Percentiles rank a stretch among this genome's conserved stretches.
These are phyloP conservation scores for Galerina marginata DNA, from an alignment of 768 basidiomycete genomes.

Conservation along the genomic window DNA sequence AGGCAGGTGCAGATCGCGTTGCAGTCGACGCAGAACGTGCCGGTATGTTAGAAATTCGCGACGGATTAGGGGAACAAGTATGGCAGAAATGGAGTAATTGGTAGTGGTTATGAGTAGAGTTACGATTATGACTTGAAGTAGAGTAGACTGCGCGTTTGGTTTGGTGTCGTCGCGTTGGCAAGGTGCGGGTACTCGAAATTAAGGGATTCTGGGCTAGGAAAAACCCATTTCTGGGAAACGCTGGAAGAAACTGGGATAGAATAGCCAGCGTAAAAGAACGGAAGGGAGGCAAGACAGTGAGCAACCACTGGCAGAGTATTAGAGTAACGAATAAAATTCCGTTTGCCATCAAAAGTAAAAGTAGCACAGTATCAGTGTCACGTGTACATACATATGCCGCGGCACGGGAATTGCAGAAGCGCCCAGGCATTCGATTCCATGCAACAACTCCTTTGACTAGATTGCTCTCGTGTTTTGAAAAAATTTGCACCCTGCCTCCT, in stretches of 20 bases:
- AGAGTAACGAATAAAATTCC: background rate
- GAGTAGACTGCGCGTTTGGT: slow-evolving; percentile 4
- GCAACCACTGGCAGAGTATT: background rate
- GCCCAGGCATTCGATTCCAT: too few species aligned
- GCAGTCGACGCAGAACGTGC: background rate
- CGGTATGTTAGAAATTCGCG: background rate
- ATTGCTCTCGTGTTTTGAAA: too few species aligned
- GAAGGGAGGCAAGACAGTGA: slow-evolving; percentile 9
- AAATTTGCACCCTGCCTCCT: too few species aligned
- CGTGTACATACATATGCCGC: background rate
- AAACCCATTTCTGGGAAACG: slow-evolving; percentile 14
- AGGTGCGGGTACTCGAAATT: slow-evolving; percentile 5
- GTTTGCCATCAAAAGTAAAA: background rate
- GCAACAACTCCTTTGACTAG: too few species aligned
- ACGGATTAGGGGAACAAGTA: background rate
- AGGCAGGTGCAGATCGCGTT: background rate
- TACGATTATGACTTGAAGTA: background rate
- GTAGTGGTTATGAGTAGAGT: background rate
- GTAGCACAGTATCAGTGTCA: background rate
- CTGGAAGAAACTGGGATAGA: slow-evolving; percentile 15
- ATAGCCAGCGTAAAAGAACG: slow-evolving; percentile 24
- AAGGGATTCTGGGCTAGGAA: slow-evolving; percentile 6
- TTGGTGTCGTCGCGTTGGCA: background rate
- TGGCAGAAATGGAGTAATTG: background rate
- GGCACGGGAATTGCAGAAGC: too few species aligned